Evolutionary conservation across 2,329 filamentous ascomycete genomes (phyloP), one percentile per base, ranked within the genome.

Genomic region (Cercospora sp.): DNA sequence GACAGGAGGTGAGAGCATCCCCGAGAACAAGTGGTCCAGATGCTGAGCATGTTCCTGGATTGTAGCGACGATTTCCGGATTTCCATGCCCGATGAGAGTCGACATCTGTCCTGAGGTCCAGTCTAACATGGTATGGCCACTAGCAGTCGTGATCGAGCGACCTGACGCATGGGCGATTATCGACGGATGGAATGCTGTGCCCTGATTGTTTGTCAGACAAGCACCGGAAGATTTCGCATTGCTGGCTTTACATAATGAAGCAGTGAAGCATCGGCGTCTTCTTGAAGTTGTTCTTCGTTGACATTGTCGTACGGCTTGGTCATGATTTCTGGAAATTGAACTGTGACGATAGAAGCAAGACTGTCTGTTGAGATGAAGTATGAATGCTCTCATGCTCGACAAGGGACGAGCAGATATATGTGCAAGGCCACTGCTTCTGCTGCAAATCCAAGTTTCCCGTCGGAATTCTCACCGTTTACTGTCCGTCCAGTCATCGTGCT

Each of bases 91-190:
- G 1, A 89, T 78, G 0, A 89, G 79, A 36, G 83, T 88, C 6
- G 82, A 84, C 85, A 88, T 88, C 69, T 89, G 87, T 7, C 69
- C 67, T 10, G 86, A 88, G 0, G 86, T 89, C 78, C 83, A 87
- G 76, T 89, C 86, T 0, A 88, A 81, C 64, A 88, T 82, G 60
- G 79, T 76, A 13, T 81, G 73, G 12, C 72, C 72, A 3, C 62
- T 63, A 12, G 67, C 66, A 13, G 68, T 71, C 1, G 63, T 66
- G 42, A 74, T 69, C 13, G 67, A 69, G 26, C 67, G 71, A 13
- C 71, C 72, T 26, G 63, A 60, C 16, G 72, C 70, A 36, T 45
- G 48, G 18, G 63, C 64, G 45, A 73, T 74, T 60, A 74, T 69
- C 18, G 70, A 64, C n/a, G 72, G 70, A 45, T 71, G 65, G 39